Evolutionary conservation across 805 yeast species (phyloP).

Genomic region (Candida sphagnicola): DNA sequence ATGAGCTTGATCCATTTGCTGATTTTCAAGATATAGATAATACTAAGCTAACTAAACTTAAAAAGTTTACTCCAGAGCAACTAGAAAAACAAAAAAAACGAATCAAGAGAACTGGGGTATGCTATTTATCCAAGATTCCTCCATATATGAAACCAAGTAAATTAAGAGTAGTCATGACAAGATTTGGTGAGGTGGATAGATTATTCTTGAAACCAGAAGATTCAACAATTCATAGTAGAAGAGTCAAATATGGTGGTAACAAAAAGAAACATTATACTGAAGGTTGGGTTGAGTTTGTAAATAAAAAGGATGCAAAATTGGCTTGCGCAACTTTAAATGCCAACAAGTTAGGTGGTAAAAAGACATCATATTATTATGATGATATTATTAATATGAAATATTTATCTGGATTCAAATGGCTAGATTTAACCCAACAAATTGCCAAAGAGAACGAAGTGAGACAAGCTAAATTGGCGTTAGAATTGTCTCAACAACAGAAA

Average conservation of each 20-base stretch:
- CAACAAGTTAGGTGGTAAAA: conserved; percentile 86
- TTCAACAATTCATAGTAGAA: conserved; percentile 51
- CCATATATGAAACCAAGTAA: conserved; percentile 97
- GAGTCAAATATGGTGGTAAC: conserved; percentile 88
- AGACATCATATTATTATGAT: conserved; percentile 86
- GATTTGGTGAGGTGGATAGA: conserved; percentile 88
- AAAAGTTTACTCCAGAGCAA: conserved; percentile 54
- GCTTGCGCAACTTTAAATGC: conserved; percentile 87
- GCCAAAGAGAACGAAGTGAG: conserved; percentile 86
- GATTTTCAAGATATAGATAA: conserved; percentile 7
- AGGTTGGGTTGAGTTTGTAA: conserved; percentile 93
- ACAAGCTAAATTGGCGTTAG: conserved; percentile 83
- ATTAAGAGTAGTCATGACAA: conserved; percentile 69
- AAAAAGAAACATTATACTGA: conserved; percentile 83
- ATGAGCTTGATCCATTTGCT: conserved; percentile 12
- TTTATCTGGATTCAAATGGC: conserved; percentile 90
- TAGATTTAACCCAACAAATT: conserved; percentile 88
- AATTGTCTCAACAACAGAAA: conserved; percentile 82
- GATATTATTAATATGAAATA: conserved; percentile 91
- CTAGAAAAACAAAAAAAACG: conserved; percentile 52
- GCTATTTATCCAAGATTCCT: conserved; percentile 87
- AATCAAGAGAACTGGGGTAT: conserved; percentile 77
- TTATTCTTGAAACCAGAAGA: conserved; percentile 86
- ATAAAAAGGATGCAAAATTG: conserved; percentile 82
- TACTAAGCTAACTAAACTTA: conserved; percentile 34